Conservation (phyloP, 805 yeast genomes). For the Myxozyma vanderwaltii region DNA sequence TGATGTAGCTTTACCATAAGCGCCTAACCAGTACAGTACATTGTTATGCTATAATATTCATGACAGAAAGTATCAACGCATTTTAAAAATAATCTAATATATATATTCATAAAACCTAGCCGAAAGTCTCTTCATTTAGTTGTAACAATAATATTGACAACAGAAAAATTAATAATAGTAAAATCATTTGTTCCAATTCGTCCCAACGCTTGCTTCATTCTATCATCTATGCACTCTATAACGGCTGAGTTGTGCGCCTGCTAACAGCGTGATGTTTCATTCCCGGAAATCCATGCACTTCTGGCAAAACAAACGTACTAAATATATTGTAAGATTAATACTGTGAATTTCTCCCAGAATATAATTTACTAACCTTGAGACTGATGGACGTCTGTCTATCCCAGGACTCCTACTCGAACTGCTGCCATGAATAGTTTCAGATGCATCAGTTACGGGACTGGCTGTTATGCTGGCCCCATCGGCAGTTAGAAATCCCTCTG, state of each 20-base stretch:
- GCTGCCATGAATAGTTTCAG: not conserved
- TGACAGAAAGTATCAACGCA: too few species aligned
- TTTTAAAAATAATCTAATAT: too few species aligned
- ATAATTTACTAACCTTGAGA: not conserved
- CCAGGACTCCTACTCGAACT: not conserved
- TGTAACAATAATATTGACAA: too few species aligned
- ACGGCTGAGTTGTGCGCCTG: conserved; percentile 30
- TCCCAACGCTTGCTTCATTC: too few species aligned
- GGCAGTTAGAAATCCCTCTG: not conserved
- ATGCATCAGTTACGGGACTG: not conserved
- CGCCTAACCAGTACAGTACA: too few species aligned
- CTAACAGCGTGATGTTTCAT: conserved; percentile 33
- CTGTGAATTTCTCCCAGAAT: not conserved
- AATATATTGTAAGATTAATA: not conserved
- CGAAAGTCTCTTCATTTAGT: too few species aligned
- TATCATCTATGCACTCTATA: too few species aligned
- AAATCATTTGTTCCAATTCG: too few species aligned
- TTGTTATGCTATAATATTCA: too few species aligned
- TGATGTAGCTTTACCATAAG: too few species aligned
- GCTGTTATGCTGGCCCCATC: not conserved
- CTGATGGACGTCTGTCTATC: not conserved
- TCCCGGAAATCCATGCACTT: conserved; percentile 34
- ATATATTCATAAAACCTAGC: too few species aligned
- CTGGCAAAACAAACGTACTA: conserved; percentile 6
- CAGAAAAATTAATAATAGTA: too few species aligned